These are phyloP conservation scores for Botrytis tulipae DNA, from an alignment of 2,329 filamentous ascomycete genomes.

Conservation along the genomic window DNA sequence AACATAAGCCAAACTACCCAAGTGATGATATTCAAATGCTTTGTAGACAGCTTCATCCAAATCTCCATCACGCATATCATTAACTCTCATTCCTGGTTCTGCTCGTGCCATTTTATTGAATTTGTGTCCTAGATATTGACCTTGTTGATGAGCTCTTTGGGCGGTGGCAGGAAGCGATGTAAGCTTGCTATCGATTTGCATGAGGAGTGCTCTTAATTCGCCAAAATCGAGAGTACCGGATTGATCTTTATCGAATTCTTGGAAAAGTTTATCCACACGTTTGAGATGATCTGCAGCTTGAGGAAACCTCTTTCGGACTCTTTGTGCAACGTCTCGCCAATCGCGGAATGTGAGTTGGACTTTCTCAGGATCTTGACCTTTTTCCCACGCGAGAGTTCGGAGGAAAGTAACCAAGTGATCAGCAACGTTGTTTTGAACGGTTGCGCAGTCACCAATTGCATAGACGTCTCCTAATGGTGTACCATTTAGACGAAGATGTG, in stretches of 20 bases:
- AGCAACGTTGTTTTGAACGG: slow-evolving; percentile 95
- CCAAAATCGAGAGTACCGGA: slow-evolving; percentile 91
- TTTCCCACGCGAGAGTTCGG: slow-evolving; percentile 85
- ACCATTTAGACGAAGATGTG: slow-evolving; percentile 84
- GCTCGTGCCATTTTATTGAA: slow-evolving; percentile 86
- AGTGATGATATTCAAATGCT: slow-evolving; percentile 89
- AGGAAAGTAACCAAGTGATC: slow-evolving; percentile 90
- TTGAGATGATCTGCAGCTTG: slow-evolving; percentile 85
- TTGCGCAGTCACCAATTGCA: slow-evolving; percentile 92
- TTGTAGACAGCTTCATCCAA: slow-evolving; percentile 90
- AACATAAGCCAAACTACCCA: slow-evolving; percentile 90
- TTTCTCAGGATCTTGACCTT: slow-evolving; percentile 84
- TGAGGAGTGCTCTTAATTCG: slow-evolving; percentile 83
- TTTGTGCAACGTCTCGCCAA: slow-evolving; percentile 80
- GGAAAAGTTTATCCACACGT: slow-evolving; percentile 86
- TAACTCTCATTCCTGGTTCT: slow-evolving; percentile 70
- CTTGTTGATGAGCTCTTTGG: slow-evolving; percentile 94
- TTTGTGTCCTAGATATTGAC: slow-evolving; percentile 86
- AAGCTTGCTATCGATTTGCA: slow-evolving; percentile 91
- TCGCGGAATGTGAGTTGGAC: slow-evolving; percentile 82
- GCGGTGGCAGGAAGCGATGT: slow-evolving; percentile 94
- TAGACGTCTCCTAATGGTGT: slow-evolving; percentile 93
- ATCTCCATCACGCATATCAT: slow-evolving; percentile 84
- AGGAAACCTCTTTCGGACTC: slow-evolving; percentile 85
- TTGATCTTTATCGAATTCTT: slow-evolving; percentile 88